Percentiles rank a stretch among this genome's conserved stretches.
Evolutionary conservation across 106 monocot genomes (phyloP).

Genomic region (Dioscorea zingiberensis): DNA sequence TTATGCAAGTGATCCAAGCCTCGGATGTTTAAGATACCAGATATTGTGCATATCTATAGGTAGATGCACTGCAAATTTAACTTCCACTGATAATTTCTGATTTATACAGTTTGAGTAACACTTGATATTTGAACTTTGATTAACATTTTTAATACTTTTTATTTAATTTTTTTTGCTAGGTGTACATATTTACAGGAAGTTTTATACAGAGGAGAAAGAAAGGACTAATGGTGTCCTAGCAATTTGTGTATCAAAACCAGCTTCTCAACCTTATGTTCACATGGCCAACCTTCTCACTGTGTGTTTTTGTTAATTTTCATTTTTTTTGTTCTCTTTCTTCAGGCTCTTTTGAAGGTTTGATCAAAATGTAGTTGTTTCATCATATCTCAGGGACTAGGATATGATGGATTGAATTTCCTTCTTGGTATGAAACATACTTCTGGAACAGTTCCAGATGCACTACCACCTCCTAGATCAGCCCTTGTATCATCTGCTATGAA

Average conservation of each 20-base stretch:
- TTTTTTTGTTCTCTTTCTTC: background rate
- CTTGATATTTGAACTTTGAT: too few relatives aligned
- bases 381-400: conserved; percentile 40
- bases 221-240: conserved; percentile 64
- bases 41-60: too few relatives aligned
- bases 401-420: conserved; percentile 65
- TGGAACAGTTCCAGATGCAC: conserved; percentile 58
- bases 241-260: conserved; percentile 61
- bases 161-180: too few relatives aligned
- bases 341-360: background rate
- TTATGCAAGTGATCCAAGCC: too few relatives aligned
- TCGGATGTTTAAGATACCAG: too few relatives aligned
- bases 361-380: background rate
- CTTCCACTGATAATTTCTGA: too few relatives aligned
- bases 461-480: conserved; percentile 72
- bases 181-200: conserved; percentile 72
- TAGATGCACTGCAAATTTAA: background rate
- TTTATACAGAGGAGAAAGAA: conserved; percentile 85
- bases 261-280: conserved; percentile 52
- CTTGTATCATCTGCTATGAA: conserved; percentile 54
- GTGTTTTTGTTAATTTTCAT: conserved; percentile 17
- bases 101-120: too few relatives aligned
- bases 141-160: background rate
- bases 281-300: conserved; percentile 61
- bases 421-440: conserved; percentile 67